phyloP scores from a whole-genome alignment of 306 rosid genomes.

The Pachyrhizus erosus region DNA sequence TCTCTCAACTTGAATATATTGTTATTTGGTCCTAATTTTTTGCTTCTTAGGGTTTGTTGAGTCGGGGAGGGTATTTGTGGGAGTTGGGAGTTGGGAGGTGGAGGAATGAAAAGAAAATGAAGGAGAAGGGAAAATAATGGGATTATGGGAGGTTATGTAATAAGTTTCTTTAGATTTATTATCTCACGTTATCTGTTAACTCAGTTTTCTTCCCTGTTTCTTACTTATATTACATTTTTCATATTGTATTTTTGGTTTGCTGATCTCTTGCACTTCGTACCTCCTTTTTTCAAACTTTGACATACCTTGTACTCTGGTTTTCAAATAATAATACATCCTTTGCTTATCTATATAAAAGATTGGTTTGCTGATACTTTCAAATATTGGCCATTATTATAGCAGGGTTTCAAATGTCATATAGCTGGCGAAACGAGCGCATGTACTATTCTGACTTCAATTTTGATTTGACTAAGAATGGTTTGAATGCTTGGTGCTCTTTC shows the following conservation, averaged over 20 bases:
- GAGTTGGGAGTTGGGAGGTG: background rate
- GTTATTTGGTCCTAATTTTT: background rate
- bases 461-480: conserved; percentile 35
- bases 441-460: background rate
- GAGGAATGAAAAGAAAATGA: background rate
- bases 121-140: background rate
- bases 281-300: too few relatives aligned
- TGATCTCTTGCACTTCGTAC: too few relatives aligned
- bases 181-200: background rate
- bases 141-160: background rate
- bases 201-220: background rate
- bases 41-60: background rate
- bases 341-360: too few relatives aligned
- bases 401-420: conserved; percentile 45
- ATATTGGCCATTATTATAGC: conserved; percentile 37
- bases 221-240: conserved; percentile 22
- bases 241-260: conserved; percentile 29
- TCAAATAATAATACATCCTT: too few relatives aligned
- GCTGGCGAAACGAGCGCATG: conserved; percentile 25
- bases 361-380: conserved; percentile 33
- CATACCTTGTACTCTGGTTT: too few relatives aligned
- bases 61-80: background rate
- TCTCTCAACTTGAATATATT: background rate
- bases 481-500: conserved; percentile 23
- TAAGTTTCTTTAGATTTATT: background rate